Percentiles rank a stretch among this genome's conserved stretches.
phyloP scores from a whole-genome alignment of 1,139 yeast species.

The Tardiomyces blankii region DNA sequence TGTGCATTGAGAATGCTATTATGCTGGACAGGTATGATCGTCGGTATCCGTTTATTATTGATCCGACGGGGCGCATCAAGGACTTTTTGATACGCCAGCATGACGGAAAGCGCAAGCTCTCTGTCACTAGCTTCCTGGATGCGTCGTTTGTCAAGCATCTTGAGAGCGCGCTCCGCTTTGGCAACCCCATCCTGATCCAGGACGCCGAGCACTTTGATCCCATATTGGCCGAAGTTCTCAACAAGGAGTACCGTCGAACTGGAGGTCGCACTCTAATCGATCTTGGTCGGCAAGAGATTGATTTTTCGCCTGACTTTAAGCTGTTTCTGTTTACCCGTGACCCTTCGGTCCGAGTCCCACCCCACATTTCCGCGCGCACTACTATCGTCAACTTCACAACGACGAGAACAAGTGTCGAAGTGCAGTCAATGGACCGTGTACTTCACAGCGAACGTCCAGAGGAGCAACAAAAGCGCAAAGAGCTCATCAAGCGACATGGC shows the following conservation, averaged over 20 bases:
- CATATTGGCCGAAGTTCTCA: conserved; percentile 48
- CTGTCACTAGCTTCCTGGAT: conserved; percentile 61
- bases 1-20: conserved; percentile 52
- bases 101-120: conserved; percentile 30
- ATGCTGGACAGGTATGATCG: conserved; percentile 31
- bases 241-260: conserved; percentile 46
- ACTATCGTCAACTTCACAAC: conserved; percentile 59
- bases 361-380: conserved; percentile 52
- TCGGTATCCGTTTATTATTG: conserved; percentile 53
- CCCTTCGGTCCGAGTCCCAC: conserved; percentile 35
- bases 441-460: conserved; percentile 54
- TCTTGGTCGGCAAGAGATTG: conserved; percentile 56
- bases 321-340: conserved; percentile 55
- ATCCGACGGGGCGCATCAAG: conserved; percentile 44
- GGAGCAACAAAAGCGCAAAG: conserved; percentile 46
- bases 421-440: conserved; percentile 49
- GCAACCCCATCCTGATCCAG: conserved; percentile 58
- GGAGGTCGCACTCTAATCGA: conserved; percentile 63
- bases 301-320: conserved; percentile 53
- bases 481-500: conserved; percentile 43
- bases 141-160: conserved; percentile 57
- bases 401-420: conserved; percentile 55
- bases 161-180: conserved; percentile 77
- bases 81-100: conserved; percentile 27
- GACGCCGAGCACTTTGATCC: conserved; percentile 83